phyloP scores from a whole-genome alignment of 2,329 filamentous ascomycete species.

The Aspergillus sp. region DNA sequence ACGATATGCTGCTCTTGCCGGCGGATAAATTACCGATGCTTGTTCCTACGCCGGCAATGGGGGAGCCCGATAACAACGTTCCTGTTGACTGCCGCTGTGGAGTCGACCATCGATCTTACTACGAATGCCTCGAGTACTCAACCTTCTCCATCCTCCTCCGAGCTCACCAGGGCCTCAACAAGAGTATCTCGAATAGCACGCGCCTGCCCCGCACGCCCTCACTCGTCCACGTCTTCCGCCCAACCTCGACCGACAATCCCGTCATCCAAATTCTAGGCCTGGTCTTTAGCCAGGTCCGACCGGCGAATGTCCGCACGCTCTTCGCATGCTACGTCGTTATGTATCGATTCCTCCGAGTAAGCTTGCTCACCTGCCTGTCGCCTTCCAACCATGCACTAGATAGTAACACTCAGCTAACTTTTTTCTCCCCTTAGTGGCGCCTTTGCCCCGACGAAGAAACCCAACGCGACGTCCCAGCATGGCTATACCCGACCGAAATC shows the following conservation, averaged over 20 bases:
- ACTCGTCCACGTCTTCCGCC: conserved; percentile 10
- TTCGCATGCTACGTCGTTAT: conserved; percentile 12
- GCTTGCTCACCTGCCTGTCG: background rate
- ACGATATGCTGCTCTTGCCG: conserved; percentile 10
- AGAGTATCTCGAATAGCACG: conserved; percentile 10
- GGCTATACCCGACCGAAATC: conserved; percentile 13
- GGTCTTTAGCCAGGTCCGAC: conserved; percentile 12
- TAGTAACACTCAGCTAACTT: background rate
- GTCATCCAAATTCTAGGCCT: conserved; percentile 12
- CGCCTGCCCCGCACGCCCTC: conserved; percentile 10
- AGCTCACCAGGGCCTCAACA: conserved; percentile 12
- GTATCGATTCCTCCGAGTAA: conserved; percentile 11
- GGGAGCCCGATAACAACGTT: conserved; percentile 10
- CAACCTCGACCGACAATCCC: conserved; percentile 12
- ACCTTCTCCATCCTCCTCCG: conserved; percentile 9
- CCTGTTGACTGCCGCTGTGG: conserved; percentile 12
- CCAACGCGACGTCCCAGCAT: conserved; percentile 10
- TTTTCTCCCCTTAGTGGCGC: conserved; percentile 3
- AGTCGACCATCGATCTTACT: conserved; percentile 11
- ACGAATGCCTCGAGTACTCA: conserved; percentile 12
- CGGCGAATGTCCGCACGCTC: conserved; percentile 10
- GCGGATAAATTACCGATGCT: conserved; percentile 8
- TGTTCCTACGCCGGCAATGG: conserved; percentile 1
- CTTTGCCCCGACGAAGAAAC: conserved; percentile 14
- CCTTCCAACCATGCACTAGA: background rate